These are phyloP conservation scores for Penicillium antarcticum DNA, from an alignment of 495 filamentous ascomycete species.

Conservation along the genomic window DNA sequence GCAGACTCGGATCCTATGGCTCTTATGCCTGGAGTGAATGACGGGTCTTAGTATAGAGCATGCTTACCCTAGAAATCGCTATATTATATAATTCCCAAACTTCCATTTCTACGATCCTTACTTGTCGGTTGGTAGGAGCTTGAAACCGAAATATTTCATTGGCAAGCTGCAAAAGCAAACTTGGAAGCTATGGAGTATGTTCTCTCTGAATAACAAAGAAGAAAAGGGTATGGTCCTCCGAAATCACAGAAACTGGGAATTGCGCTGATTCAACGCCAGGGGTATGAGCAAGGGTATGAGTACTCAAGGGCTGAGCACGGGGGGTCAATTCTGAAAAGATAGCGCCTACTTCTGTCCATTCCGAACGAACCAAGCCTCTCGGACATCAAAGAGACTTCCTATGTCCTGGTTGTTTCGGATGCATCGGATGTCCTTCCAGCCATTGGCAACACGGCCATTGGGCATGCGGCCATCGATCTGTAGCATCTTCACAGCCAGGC, in stretches of 20 bases:
- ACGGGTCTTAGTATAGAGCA: background rate
- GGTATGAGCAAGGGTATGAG: background rate
- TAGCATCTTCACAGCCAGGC: conserved; percentile 37
- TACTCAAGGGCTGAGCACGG: conserved; percentile 7
- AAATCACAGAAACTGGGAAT: no score
- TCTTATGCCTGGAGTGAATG: conserved; percentile 20
- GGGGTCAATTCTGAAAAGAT: background rate
- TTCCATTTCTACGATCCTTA: no score
- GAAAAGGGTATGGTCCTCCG: no score
- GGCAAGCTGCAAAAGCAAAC: no score
- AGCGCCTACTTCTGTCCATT: conserved; percentile 5
- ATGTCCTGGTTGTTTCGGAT: conserved; percentile 54
- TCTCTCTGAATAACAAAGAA: no score
- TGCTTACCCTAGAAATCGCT: background rate
- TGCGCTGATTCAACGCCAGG: no score
- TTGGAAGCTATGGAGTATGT: no score
- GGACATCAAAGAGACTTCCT: conserved; percentile 52
- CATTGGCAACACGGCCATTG: conserved; percentile 39
- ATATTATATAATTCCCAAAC: no score
- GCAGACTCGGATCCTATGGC: conserved; percentile 30
- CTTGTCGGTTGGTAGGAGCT: no score
- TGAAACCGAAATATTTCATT: no score
- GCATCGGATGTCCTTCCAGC: conserved; percentile 51
- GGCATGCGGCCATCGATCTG: conserved; percentile 34
- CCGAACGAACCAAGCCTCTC: conserved; percentile 42